phyloP scores from a whole-genome alignment of 2,329 filamentous ascomycete species.

The Fusarium goolgardi region DNA sequence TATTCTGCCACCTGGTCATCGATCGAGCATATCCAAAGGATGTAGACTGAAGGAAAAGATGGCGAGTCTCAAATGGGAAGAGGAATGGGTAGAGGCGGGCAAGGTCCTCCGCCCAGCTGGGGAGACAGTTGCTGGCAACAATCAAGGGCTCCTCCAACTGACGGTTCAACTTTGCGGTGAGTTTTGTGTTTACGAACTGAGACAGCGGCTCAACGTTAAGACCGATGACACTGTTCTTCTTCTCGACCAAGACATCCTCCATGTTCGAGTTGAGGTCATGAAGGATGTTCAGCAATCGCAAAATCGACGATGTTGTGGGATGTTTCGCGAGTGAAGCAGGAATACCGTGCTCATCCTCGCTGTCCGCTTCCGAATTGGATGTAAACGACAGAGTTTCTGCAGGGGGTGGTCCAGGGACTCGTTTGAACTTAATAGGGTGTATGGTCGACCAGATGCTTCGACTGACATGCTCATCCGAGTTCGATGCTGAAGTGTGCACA shows the following conservation, averaged over 20 bases:
- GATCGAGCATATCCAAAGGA: constrained; percentile 98
- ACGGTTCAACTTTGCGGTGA: constrained; percentile 96
- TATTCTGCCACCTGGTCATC: constrained; percentile 97
- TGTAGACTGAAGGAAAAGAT: constrained; percentile 96
- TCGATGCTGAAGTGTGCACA: constrained; percentile 73
- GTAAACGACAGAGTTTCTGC: constrained; percentile 74
- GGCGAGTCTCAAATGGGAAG: constrained; percentile 97
- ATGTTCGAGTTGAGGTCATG: constrained; percentile 94
- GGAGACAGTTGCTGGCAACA: constrained; percentile 95
- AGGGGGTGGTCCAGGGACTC: constrained; percentile 84
- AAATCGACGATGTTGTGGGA: constrained; percentile 85
- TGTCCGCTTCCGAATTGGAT: constrained; percentile 58
- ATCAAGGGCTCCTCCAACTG: constrained; percentile 97
- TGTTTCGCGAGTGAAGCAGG: constrained; percentile 86
- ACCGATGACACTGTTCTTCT: constrained; percentile 72
- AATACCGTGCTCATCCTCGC: constrained; percentile 69
- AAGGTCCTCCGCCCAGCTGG: constrained; percentile 95
- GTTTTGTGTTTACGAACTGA: constrained; percentile 98
- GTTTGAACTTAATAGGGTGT: constrained; percentile 91
- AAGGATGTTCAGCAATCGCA: constrained; percentile 87
- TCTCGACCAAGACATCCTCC: constrained; percentile 87
- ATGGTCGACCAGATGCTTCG: constrained; percentile 90
- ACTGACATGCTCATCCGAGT: constrained; percentile 71
- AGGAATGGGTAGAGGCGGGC: constrained; percentile 95
- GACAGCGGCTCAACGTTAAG: constrained; percentile 85